Evolutionary conservation across 192 early-diverging fungal genomes (phyloP), one percentile per base, ranked within the genome.

Genomic region (Oehlia diaphana): DNA sequence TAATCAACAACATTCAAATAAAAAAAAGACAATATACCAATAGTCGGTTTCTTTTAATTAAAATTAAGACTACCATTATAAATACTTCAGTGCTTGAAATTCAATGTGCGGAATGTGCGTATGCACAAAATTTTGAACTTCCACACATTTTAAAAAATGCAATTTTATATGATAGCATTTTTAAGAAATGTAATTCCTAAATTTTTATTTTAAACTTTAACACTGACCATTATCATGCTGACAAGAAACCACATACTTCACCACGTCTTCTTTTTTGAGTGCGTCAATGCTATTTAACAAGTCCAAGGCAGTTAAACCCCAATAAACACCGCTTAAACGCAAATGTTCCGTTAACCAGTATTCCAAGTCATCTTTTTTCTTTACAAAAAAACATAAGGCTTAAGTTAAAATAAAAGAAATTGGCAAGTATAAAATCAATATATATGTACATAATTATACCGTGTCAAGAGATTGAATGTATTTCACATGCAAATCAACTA

Each of bases 281-380:
- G 90, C 92, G 23, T 92, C 89, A 26, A 83, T 74, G 23, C 86
- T 83, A 62, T 89, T 86, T 82, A 99, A 81, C 53, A 98, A 81
- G 44, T 91, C 88, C 49, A 98, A 84, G 0, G 96, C 91, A 1
- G 95, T 96, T 1, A 96, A 81, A 0, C 96, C 96, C 97, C 97
- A 98, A 79, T 98, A 99, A 31, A 99, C 87, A 33, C 95, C 97
- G 79, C 93, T 96, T 21, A 99, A 81, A 1, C 95, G 92, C 12
- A 99, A 85, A 72, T 97, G 96, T 77, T 97, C 96, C 8, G 93
- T 92, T 68, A 95, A 84, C 96, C 95, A 97, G 84, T 98, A 99
- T 77, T 98, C 96, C 14, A 99, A 86, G 44, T 91, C 91, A 76
- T 96, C 93, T 63, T 94, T 92, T 81, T 91, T 89, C 92, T 95